Conservation (phyloP, 2,329 filamentous ascomycete species). For the Paecilomyces sp. region DNA sequence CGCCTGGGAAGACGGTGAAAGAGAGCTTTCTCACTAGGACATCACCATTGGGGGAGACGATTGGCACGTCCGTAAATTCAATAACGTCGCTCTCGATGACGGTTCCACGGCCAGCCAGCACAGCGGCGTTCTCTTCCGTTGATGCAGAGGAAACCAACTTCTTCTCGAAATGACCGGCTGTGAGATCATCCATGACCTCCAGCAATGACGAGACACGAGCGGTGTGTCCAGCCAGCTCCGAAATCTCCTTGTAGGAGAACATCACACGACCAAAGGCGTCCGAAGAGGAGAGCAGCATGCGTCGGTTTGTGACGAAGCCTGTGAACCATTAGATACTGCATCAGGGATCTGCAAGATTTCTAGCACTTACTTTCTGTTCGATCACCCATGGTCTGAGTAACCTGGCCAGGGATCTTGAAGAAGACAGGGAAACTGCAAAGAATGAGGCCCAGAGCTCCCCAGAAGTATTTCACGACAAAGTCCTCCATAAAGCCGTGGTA, state of each 20-base stretch:
- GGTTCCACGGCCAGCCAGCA: constrained; percentile 73
- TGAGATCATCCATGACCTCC: constrained; percentile 90
- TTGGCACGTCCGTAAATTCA: constrained; percentile 81
- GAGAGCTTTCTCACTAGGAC: constrained; percentile 79
- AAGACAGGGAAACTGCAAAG: constrained; percentile 95
- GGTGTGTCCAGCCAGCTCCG: constrained; percentile 91
- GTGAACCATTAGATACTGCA: constrained; percentile 6
- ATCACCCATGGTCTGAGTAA: constrained; percentile 44
- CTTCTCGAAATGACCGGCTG: constrained; percentile 88
- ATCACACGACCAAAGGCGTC: constrained; percentile 94
- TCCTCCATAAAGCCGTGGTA: constrained; percentile 99
- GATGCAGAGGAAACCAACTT: constrained; percentile 85
- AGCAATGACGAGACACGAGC: constrained; percentile 83
- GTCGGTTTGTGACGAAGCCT: constrained; percentile 87
- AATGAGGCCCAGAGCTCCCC: constrained; percentile 85
- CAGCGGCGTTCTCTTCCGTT: constrained; percentile 71
- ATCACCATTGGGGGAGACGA: constrained; percentile 94
- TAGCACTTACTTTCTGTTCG: constrained; percentile 49
- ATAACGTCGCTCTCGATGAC: constrained; percentile 79
- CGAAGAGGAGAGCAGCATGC: constrained; percentile 85
- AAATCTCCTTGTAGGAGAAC: constrained; percentile 97
- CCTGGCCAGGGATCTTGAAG: constrained; percentile 74
- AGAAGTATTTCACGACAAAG: constrained; percentile 99
- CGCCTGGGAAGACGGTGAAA: constrained; percentile 77
- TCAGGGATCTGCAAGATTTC: constrained; percentile 2